Evolutionary conservation across 225 moss, liverwort and hornwort species (phyloP), one percentile per base, ranked within the genome.

Genomic region (Physcomitrellopsis africana): DNA sequence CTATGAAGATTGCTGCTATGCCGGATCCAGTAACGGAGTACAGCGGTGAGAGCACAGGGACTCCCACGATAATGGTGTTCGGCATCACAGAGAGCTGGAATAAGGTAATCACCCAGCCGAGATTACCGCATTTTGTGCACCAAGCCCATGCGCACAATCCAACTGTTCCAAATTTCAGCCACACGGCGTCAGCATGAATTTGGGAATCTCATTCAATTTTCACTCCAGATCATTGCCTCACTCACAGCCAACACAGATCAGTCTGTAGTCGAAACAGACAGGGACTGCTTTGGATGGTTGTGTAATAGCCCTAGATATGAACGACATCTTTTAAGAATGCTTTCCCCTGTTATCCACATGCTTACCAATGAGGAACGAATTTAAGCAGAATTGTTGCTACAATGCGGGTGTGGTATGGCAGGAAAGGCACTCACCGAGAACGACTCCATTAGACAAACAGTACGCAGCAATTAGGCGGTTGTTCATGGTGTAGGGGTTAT

Each of bases 1-100:
- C 88, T 20, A 85, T 85, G 70, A 88, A 88, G 12, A 88, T 59
- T 10, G 88, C 82, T 19, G 87, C 81, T 18, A 87, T 87, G 11
- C 87, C 87, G 0, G 80, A 54, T 51, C 70, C 12, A 19, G 88
- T 79, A 52, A 82, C 59, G 51, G 85, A 20, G 76, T 74, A 89
- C 11, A 89, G 76, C 27, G 88, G 83, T 11, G 85, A 59, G 44
- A 89, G 74, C 54, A 86, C 81, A 10, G 88, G 88, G 5, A 89
- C 81, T 10, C 88, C 88, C 51, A 89, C 85, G 58, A 89, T 89
- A 42, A 89, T 79, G 45, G 81, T 81, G 74, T 89, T 89, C 1
- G 88, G 65, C 81, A 89, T 81, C 51, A 74, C 83, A 4, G 73
- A 49, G 22, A 79, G 73, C 65, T 85, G 85, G 63, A 86, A 89